Conservation (phyloP, 495 filamentous ascomycete genomes). For the Platismatia glauca region DNA sequence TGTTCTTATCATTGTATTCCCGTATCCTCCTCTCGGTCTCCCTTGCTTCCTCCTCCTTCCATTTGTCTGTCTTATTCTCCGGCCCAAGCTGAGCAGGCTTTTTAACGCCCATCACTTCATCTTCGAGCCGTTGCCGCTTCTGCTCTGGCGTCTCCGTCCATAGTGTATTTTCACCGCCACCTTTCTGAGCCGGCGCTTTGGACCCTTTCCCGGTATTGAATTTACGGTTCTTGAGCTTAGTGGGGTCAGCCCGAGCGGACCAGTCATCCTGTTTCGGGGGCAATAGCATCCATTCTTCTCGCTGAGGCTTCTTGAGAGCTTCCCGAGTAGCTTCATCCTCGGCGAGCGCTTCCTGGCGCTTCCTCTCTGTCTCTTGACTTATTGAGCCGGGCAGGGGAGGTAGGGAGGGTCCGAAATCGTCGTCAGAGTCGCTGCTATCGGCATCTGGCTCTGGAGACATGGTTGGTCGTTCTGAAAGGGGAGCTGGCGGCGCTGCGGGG, state of each 20-base stretch:
- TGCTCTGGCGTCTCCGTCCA: slow-evolving; percentile 94
- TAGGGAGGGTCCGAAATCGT: slow-evolving; percentile 75
- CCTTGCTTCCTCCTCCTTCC: slow-evolving; percentile 17
- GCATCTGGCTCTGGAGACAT: slow-evolving; percentile 27
- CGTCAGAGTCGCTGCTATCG: slow-evolving; percentile 39
- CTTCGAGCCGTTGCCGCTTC: slow-evolving; percentile 67
- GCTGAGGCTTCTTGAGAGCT: slow-evolving; percentile 40
- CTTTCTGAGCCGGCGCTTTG: slow-evolving; percentile 28
- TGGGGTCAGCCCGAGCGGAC: slow-evolving; percentile 68
- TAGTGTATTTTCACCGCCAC: slow-evolving; percentile 44
- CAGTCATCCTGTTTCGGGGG: slow-evolving; percentile 61
- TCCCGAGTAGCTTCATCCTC: slow-evolving; percentile 24
- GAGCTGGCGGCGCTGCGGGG: slow-evolving; percentile 45
- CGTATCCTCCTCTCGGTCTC: slow-evolving; percentile 60
- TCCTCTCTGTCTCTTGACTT: slow-evolving; percentile 12
- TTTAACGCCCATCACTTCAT: slow-evolving; percentile 74
- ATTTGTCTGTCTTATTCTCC: slow-evolving; percentile 24
- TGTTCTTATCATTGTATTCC: slow-evolving; percentile 44
- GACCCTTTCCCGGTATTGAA: slow-evolving; percentile 68
- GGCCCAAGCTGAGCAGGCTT: slow-evolving; percentile 28
- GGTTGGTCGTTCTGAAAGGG: slow-evolving; percentile 40
- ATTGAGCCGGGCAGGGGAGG: slow-evolving; percentile 43
- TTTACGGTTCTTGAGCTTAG: slow-evolving; percentile 69
- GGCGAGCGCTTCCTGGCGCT: slow-evolving; percentile 21
- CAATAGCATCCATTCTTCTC: slow-evolving; percentile 92